A percentile compares a stretch with the other conserved stretches of the same genome.
These are phyloP conservation scores for Hyphopichia wangnamkhiaoensis DNA, from an alignment of 1,139 yeast species.

Conservation along the genomic window DNA sequence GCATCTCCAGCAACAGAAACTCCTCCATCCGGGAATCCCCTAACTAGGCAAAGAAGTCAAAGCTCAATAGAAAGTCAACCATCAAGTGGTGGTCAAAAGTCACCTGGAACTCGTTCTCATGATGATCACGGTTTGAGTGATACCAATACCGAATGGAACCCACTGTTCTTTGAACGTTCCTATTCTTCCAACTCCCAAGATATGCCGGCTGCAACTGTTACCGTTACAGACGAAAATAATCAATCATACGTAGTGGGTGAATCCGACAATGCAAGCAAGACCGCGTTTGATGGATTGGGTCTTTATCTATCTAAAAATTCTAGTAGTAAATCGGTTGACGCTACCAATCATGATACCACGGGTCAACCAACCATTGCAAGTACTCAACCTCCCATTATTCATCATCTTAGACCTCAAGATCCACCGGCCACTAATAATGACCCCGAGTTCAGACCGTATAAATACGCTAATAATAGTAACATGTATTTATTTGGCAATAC, in stretches of 20 bases:
- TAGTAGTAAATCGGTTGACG: conserved; percentile 2
- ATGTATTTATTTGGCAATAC: conserved; percentile 40
- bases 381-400: conserved; percentile 5
- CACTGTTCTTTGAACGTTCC: background rate
- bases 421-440: background rate
- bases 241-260: conserved; percentile 8
- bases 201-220: conserved; percentile 8
- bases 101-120: no score
- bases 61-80: background rate
- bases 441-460: background rate
- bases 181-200: background rate
- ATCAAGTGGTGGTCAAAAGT: no score
- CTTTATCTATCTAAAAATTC: conserved; percentile 5
- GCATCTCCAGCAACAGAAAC: conserved; percentile 10
- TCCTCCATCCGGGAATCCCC: conserved; percentile 1
- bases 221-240: conserved; percentile 6
- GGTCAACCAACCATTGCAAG: conserved; percentile 1
- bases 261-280: background rate
- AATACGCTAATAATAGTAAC: background rate
- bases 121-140: no score
- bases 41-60: background rate
- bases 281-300: conserved; percentile 11
- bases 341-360: conserved; percentile 1
- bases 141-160: no score
- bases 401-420: conserved; percentile 1